Percentiles rank a stretch among this genome's conserved stretches.
Evolutionary conservation across 768 basidiomycete species (phyloP).

Genomic region (Pisolithus orientalis): DNA sequence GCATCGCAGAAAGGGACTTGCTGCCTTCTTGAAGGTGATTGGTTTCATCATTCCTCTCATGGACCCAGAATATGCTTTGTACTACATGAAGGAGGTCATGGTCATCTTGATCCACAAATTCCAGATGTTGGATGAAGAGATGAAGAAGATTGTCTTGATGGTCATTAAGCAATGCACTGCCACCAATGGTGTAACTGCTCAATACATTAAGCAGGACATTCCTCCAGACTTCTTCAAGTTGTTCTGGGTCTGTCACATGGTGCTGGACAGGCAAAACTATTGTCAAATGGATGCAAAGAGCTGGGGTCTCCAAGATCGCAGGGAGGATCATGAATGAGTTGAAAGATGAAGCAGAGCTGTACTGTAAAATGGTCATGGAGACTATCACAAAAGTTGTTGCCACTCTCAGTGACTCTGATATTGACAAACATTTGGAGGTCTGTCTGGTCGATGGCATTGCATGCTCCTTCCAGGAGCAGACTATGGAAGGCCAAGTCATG

Average conservation of each 20-base stretch:
- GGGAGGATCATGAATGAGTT: slow-evolving; percentile 66
- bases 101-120: slow-evolving; percentile 84
- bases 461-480: slow-evolving; percentile 99
- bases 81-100: too few relatives aligned
- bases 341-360: slow-evolving; percentile 63
- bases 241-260: slow-evolving; percentile 99
- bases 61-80: slow-evolving; percentile 63
- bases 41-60: too few relatives aligned
- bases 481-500: slow-evolving; percentile 98
- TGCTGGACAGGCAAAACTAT: slow-evolving; percentile 92
- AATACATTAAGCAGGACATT: slow-evolving; percentile 96
- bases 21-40: too few relatives aligned
- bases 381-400: slow-evolving; percentile 96
- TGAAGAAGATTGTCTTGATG: slow-evolving; percentile 99
- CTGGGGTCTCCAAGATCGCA: slow-evolving; percentile 94
- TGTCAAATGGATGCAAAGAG: slow-evolving; percentile 93
- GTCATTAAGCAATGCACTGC: slow-evolving; percentile 99
- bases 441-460: slow-evolving; percentile 97
- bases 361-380: slow-evolving; percentile 99
- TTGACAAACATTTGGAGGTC: slow-evolving; percentile 92
- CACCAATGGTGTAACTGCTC: slow-evolving; percentile 94
- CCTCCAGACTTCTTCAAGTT: slow-evolving; percentile 99
- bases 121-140: slow-evolving; percentile 98
- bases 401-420: slow-evolving; percentile 92
- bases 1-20: too few relatives aligned